Evolutionary conservation across 2,329 filamentous ascomycete genomes (phyloP), one percentile per base, ranked within the genome.

Genomic region (Cryphonectria naterciae): DNA sequence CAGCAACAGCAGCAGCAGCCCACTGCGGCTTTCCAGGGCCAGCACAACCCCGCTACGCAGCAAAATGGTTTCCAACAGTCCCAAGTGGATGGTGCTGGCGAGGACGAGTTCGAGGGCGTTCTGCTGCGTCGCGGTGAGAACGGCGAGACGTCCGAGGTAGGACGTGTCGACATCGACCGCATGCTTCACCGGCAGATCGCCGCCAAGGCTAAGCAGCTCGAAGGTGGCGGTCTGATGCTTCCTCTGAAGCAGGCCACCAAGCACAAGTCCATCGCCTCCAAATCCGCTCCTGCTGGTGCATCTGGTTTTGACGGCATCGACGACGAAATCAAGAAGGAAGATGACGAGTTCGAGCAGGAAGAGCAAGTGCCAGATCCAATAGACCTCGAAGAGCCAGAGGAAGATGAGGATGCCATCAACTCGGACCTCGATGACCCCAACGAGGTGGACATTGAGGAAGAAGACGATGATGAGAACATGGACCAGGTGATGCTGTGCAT

Each of bases 401-500:
- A 89, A 17, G 95, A 98, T 74, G 95, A 97, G 75, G 95, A 99
- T 80, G 96, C 95, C 1, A 99, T 99, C 83, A 99, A 99, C 81
- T 98, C 96, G 0, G 96, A 99, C 77, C 89, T 99, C 4, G 96
- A 99, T 79, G 96, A 99, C 78, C 90, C 95, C 0, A 95, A 98
- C 73, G 96, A 98, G 73, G 91, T 93, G 15, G 83, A 89, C 25
- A 91, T 93, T 41, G 94, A 96, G 35, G 93, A 95, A 35, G 93
- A 96, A 46, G 95, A 96, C 66, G 93, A 94, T 19, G 94, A 97
- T 72, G 95, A 97, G 60, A 89, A 91, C 49, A 88, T 92, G 74
- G 91, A 92, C 1, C 93, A 97, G 76, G 95, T 97, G 79, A 98
- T 99, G 93, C 90, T 99, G 56, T 99, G 96, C 85, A 98, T 97